A percentile compares a stretch with the other conserved stretches of the same genome.
These are phyloP conservation scores for Spergularia marina DNA, from an alignment of 148 eudicot species.

Conservation along the genomic window DNA sequence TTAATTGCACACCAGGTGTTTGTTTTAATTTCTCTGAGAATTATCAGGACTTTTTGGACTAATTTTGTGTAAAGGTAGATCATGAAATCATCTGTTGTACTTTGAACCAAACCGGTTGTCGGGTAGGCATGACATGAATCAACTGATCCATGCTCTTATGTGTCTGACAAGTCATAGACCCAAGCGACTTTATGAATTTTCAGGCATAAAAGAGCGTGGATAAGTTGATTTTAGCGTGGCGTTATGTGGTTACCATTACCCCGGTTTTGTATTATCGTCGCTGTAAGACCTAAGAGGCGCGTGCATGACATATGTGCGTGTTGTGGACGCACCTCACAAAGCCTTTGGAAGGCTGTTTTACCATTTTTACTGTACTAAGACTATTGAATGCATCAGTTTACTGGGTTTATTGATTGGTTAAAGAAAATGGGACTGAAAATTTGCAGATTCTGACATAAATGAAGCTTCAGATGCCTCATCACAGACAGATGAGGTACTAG, in stretches of 20 bases:
- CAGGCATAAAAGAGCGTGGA: too few relatives aligned
- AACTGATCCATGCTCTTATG: too few relatives aligned
- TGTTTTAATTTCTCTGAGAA: constrained; percentile 19
- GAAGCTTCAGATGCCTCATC: constrained; percentile 40
- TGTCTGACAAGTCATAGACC: too few relatives aligned
- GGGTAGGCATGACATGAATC: neutral
- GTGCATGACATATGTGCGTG: neutral
- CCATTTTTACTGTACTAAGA: neutral
- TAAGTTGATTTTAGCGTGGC: too few relatives aligned
- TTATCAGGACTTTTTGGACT: neutral
- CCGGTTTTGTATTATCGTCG: neutral
- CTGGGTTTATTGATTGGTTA: constrained; percentile 2
- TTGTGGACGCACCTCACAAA: too few relatives aligned
- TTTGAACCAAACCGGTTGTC: neutral
- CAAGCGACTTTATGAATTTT: too few relatives aligned
- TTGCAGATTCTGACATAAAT: constrained; percentile 51
- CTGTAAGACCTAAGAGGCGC: neutral
- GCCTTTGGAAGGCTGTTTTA: neutral
- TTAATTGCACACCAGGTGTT: constrained; percentile 27
- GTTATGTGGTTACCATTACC: too few relatives aligned
- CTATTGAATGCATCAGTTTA: neutral
- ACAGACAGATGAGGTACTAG: constrained; percentile 67
- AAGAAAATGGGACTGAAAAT: constrained; percentile 13
- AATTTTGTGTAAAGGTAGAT: neutral
- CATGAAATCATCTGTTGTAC: neutral